Conservation (phyloP, 1,139 yeast species). For the Lodderomyces jiufengensis region DNA sequence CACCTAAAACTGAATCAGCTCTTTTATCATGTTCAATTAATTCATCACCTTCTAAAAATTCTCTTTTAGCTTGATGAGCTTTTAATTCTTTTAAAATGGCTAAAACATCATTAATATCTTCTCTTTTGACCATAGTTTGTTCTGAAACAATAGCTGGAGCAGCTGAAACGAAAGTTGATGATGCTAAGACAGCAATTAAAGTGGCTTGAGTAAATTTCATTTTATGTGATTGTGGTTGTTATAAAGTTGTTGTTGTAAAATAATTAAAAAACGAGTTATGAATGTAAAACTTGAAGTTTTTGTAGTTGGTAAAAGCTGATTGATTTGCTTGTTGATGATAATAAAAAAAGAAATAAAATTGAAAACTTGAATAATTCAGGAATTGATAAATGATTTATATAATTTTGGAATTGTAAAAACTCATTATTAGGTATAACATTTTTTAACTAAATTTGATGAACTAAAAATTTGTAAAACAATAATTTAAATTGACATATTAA, state of each 20-base stretch:
- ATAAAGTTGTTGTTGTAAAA: background rate
- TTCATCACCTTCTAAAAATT: constrained; percentile 25
- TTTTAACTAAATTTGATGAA: no score
- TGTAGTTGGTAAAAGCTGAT: background rate
- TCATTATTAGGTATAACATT: no score
- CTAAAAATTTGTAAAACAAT: no score
- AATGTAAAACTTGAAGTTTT: constrained; percentile 1
- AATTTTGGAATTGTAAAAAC: background rate
- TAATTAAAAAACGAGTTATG: constrained; percentile 4
- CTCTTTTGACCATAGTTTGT: constrained; percentile 33
- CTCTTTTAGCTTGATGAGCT: constrained; percentile 33
- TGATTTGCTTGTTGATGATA: constrained; percentile 4
- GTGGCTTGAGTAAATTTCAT: constrained; percentile 47
- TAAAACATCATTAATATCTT: constrained; percentile 34
- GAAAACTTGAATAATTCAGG: constrained; percentile 1
- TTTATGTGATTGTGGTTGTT: constrained; percentile 4
- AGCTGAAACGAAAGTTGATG: constrained; percentile 38
- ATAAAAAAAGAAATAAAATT: constrained; percentile 3
- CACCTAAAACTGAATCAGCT: constrained; percentile 35
- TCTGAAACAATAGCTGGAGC: constrained; percentile 31
- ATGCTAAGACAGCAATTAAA: constrained; percentile 40
- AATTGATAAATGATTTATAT: background rate
- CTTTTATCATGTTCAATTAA: constrained; percentile 32
- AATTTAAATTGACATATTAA: no score
- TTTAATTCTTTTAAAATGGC: constrained; percentile 34